phyloP scores from a whole-genome alignment of 2,329 filamentous ascomycete species.

The Parasarocladium wereldwijsianum region DNA sequence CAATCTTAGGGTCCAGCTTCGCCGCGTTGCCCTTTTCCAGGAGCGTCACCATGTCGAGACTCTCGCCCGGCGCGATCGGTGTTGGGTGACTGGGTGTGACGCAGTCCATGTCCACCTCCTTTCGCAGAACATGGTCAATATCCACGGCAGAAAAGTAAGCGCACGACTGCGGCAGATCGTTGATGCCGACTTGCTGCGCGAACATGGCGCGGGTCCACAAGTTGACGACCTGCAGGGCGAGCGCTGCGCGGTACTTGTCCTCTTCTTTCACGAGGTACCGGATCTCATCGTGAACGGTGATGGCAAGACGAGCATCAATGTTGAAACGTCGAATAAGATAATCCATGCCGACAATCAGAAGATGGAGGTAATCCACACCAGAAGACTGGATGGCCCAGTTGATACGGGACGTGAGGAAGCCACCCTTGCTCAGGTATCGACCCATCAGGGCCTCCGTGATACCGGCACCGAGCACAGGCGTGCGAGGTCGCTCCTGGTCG shows the following conservation, averaged over 20 bases:
- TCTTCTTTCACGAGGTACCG: conserved; percentile 75
- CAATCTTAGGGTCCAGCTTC: conserved; percentile 48
- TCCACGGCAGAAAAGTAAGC: conserved; percentile 95
- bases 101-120: conserved; percentile 97
- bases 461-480: conserved; percentile 82
- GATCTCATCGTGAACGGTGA: conserved; percentile 97
- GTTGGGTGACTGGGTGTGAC: conserved; percentile 74
- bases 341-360: conserved; percentile 89
- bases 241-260: conserved; percentile 77
- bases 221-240: conserved; percentile 89
- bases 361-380: conserved; percentile 90
- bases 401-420: conserved; percentile 89
- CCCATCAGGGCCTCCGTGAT: conserved; percentile 93
- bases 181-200: conserved; percentile 86
- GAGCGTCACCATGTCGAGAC: conserved; percentile 66
- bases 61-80: conserved; percentile 73
- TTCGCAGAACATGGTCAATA: conserved; percentile 87
- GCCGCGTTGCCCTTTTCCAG: conserved; percentile 59
- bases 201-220: conserved; percentile 98
- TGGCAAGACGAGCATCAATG: conserved; percentile 69
- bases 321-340: conserved; percentile 78
- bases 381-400: conserved; percentile 99
- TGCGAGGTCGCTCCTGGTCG: conserved; percentile 79
- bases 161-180: conserved; percentile 85
- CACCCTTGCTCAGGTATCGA: conserved; percentile 73